Evolutionary conservation across 768 basidiomycete genomes (phyloP).

Genomic region (Suillus decipiens): DNA sequence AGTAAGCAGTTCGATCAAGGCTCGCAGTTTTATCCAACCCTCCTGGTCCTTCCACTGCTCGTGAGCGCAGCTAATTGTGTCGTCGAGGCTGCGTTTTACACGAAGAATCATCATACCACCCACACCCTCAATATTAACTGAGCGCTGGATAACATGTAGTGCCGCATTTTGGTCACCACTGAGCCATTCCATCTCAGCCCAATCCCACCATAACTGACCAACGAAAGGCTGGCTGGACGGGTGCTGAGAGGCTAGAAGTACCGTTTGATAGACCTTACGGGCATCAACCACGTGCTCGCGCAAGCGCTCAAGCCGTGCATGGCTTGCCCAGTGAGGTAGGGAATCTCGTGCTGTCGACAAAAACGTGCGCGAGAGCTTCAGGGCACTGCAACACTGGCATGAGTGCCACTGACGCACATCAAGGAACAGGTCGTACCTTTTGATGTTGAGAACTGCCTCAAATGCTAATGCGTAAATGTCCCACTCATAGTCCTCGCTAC

Average conservation of each 20-base stretch:
- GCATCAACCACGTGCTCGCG: conserved; percentile 69
- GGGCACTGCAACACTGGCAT: conserved; percentile 45
- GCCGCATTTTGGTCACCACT: conserved; percentile 50
- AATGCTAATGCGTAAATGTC: conserved; percentile 66
- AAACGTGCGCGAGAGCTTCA: conserved; percentile 66
- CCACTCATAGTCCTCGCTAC: conserved; percentile 59
- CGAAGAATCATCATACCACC: conserved; percentile 59
- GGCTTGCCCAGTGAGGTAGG: conserved; percentile 68
- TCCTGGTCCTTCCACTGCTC: conserved; percentile 57
- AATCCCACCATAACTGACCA: conserved; percentile 73
- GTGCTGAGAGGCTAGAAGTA: conserved; percentile 51
- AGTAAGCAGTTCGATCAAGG: conserved; percentile 64
- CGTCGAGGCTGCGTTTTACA: conserved; percentile 64
- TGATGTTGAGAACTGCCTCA: conserved; percentile 59
- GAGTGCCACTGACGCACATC: conserved; percentile 13
- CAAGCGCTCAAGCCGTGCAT: conserved; percentile 70
- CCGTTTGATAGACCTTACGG: conserved; percentile 74
- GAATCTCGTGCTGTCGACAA: conserved; percentile 60
- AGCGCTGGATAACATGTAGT: conserved; percentile 52
- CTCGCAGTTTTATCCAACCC: conserved; percentile 65
- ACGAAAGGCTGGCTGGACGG: conserved; percentile 36
- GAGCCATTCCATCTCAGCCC: conserved; percentile 86
- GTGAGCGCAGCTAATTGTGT: conserved; percentile 36
- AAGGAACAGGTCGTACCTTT: conserved; percentile 44
- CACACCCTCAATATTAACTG: conserved; percentile 53